Evolutionary conservation across 2,329 filamentous ascomycete species (phyloP), one percentile per base, ranked within the genome.

Genomic region (Sclerotinia glacialis): DNA sequence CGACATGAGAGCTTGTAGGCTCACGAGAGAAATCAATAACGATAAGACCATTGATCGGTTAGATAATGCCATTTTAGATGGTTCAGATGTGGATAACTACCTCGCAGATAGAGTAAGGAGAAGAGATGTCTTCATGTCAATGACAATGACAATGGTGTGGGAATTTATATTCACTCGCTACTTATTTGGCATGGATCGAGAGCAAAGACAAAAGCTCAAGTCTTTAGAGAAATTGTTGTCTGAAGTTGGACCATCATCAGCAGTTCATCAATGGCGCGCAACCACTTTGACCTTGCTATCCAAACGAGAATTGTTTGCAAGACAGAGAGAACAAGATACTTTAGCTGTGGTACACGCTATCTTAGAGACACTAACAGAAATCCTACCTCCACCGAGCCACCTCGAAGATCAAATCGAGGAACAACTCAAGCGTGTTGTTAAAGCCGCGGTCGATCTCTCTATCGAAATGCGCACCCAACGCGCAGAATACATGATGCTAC

Each of bases 71-170:
- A 88, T 99, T 64, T 85, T 99, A 34, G 96, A 99, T 79, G 95
- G 94, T 69, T 92, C 92, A 55, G 93, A 98, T 76, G 93, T 97
- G 70, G 93, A 98, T 78, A 82, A 83, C 67, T 95, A 96, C 75
- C 88, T 99, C 59, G 85, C 86, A 71, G 94, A 99, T 77, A 91
- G 96, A 49, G 90, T 97, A 65, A 89, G 86, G 74, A 89, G 95
- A 69, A 88, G 94, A 68, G 94, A 98, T 77, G 89, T 98, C 67
- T 97, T 99, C 83, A 97, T 98, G 92, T 95, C 93, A 47, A 93
- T 99, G 78, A 92, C 94, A 66, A 98, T 98, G 93, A 95, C 91
- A 69, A 97, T 99, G 93, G 89, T 99, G 62, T 99, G 93, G 93
- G 95, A 99, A 78, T 97, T 96, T 76, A 89, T 99, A 76, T 99